Evolutionary conservation across 164 flowering plant species (phyloP).

Genomic region (Litsea cubeba): DNA sequence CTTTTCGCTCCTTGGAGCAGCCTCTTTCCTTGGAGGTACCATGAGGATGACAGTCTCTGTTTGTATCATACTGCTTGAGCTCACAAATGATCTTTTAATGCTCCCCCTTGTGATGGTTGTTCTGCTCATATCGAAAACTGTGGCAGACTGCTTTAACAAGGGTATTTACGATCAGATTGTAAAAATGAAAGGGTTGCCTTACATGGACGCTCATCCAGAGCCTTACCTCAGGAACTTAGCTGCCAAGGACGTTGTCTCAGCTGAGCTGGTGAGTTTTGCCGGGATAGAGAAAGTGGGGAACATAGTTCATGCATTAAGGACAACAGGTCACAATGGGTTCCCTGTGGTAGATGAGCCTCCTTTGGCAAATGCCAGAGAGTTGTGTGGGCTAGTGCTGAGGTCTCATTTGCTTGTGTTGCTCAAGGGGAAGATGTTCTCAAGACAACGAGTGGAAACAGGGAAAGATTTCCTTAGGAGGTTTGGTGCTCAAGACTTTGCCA

Average conservation of each 20-base stretch:
- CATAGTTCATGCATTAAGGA: slow-evolving; percentile 42
- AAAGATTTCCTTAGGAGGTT: slow-evolving; percentile 36
- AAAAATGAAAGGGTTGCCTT: slow-evolving; percentile 86
- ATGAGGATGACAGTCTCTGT: slow-evolving; percentile 98
- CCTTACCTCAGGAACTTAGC: slow-evolving; percentile 83
- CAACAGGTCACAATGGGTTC: slow-evolving; percentile 75
- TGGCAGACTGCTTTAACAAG: slow-evolving; percentile 79
- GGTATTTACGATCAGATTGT: slow-evolving; percentile 92
- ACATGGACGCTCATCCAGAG: slow-evolving; percentile 83
- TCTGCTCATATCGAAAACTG: slow-evolving; percentile 92
- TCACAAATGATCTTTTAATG: slow-evolving; percentile 78
- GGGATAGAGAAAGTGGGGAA: slow-evolving; percentile 85
- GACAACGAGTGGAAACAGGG: slow-evolving; percentile 31
- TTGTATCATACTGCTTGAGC: slow-evolving; percentile 89
- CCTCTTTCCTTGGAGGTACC: slow-evolving; percentile 92
- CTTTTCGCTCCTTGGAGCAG: slow-evolving; percentile 87
- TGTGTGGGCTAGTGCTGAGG: slow-evolving; percentile 80
- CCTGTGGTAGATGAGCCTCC: slow-evolving; percentile 94
- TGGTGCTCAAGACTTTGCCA: slow-evolving; percentile 79
- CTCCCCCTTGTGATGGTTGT: slow-evolving; percentile 89
- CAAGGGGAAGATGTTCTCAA: slow-evolving; percentile 56
- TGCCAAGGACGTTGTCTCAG: slow-evolving; percentile 81
- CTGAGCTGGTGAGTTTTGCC: slow-evolving; percentile 60
- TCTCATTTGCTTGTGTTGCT: slow-evolving; percentile 82
- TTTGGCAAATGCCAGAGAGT: slow-evolving; percentile 56